Conservation (phyloP, 2,329 filamentous ascomycete genomes). For the Talaromyces marneffei region DNA sequence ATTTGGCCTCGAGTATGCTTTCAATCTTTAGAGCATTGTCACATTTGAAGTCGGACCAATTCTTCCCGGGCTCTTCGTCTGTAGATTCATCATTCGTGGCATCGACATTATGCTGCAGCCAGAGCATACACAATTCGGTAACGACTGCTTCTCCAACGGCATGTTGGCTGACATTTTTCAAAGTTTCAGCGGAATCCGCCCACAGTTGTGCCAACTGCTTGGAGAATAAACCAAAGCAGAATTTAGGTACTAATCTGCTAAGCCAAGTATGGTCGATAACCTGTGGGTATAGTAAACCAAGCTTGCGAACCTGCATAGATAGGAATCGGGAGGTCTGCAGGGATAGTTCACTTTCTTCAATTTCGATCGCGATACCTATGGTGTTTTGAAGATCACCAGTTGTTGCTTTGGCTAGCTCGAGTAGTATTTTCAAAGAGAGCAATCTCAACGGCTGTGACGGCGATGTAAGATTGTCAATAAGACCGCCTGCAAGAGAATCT, state of each 20-base stretch:
- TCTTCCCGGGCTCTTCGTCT: conserved; percentile 23
- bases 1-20: conserved; percentile 47
- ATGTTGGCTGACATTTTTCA: conserved; percentile 67
- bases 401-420: conserved; percentile 50
- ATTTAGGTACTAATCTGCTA: conserved; percentile 66
- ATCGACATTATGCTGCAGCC: conserved; percentile 51
- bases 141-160: conserved; percentile 68
- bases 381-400: conserved; percentile 43
- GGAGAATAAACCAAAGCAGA: conserved; percentile 83
- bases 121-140: conserved; percentile 67
- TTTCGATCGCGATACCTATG: conserved; percentile 61
- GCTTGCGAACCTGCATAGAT: conserved; percentile 77
- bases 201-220: conserved; percentile 79
- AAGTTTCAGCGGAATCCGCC: conserved; percentile 71
- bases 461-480: conserved; percentile 68
- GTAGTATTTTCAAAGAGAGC: conserved; percentile 66
- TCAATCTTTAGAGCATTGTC: conserved; percentile 62
- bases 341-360: conserved; percentile 73
- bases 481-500: conserved; percentile 56
- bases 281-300: conserved; percentile 60
- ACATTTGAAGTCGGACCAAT: conserved; percentile 66
- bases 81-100: not conserved
- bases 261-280: conserved; percentile 59
- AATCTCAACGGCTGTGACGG: conserved; percentile 70
- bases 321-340: conserved; percentile 70